Conservation (phyloP, 1,284 basidiomycete species). For the Bjerkandera adusta region DNA sequence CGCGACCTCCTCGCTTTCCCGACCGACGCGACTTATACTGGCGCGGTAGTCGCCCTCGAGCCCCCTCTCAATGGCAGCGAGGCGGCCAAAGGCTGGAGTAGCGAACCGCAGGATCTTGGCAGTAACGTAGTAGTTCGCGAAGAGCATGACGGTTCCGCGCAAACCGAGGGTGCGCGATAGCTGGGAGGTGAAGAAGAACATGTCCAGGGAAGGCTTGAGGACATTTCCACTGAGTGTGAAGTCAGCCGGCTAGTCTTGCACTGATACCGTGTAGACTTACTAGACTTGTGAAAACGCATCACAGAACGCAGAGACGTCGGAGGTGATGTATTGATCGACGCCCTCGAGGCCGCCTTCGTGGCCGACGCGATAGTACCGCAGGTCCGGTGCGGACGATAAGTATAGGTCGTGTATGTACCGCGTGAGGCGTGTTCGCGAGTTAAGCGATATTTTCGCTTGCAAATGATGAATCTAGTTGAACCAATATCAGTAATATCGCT, state of each 20-base stretch:
- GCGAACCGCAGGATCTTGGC: conserved; percentile 81
- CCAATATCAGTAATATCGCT: not conserved
- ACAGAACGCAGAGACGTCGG: conserved; percentile 90
- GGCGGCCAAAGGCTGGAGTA: conserved; percentile 91
- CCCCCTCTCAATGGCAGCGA: conserved; percentile 88
- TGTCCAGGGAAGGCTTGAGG: conserved; percentile 89
- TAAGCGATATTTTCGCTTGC: conserved; percentile 86
- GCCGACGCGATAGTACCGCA: conserved; percentile 69
- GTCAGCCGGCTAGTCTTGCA: not conserved
- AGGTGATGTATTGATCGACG: conserved; percentile 90
- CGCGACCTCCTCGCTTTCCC: conserved; percentile 95
- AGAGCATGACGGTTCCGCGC: conserved; percentile 76
- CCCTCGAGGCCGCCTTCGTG: conserved; percentile 63
- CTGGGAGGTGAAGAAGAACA: conserved; percentile 93
- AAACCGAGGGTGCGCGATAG: conserved; percentile 84
- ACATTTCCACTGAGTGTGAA: conserved; percentile 55
- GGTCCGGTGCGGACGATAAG: conserved; percentile 66
- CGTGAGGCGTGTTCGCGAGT: conserved; percentile 84
- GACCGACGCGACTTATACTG: conserved; percentile 84
- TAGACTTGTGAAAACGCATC: conserved; percentile 88
- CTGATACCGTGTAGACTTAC: conserved; percentile 42
- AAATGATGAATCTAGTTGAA: conserved; percentile 80
- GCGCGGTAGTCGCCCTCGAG: conserved; percentile 89
- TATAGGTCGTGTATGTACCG: conserved; percentile 94
- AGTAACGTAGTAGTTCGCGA: conserved; percentile 85